Conservation (phyloP, 2,329 filamentous ascomycete species). For the Reticulascus tulasneorum region DNA sequence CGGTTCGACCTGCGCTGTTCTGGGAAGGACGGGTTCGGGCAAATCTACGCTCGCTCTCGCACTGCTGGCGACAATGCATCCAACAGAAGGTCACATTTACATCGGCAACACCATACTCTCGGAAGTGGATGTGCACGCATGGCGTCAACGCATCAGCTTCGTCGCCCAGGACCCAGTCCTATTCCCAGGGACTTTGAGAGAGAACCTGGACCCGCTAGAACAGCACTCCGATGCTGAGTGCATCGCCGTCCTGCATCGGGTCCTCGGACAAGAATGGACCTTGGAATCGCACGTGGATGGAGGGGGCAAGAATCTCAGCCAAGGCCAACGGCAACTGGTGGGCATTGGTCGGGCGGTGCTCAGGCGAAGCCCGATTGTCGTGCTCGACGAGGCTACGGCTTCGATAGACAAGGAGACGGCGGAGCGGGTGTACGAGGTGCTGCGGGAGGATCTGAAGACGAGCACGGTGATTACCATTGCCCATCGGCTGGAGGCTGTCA, state of each 20-base stretch:
- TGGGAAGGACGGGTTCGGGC: conserved; percentile 80
- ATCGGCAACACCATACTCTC: conserved; percentile 53
- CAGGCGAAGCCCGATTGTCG: conserved; percentile 55
- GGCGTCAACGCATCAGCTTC: conserved; percentile 56
- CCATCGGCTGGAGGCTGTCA: conserved; percentile 61
- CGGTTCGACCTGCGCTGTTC: conserved; percentile 59
- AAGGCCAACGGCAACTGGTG: conserved; percentile 60
- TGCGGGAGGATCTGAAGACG: conserved; percentile 48
- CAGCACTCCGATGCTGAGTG: conserved; percentile 52
- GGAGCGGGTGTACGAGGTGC: conserved; percentile 51
- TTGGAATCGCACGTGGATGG: conserved; percentile 51
- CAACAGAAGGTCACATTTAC: conserved; percentile 44
- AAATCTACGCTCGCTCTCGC: conserved; percentile 73
- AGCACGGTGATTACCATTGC: conserved; percentile 65
- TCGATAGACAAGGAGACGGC: conserved; percentile 59
- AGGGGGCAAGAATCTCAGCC: conserved; percentile 58
- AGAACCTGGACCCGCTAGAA: conserved; percentile 66
- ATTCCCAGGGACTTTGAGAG: conserved; percentile 54
- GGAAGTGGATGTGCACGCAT: conserved; percentile 47
- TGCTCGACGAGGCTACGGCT: conserved; percentile 63
- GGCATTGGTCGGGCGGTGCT: conserved; percentile 58
- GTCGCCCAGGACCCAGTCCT: conserved; percentile 62
- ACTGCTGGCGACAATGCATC: conserved; percentile 52
- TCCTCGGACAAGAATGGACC: conserved; percentile 48
- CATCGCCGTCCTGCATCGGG: conserved; percentile 50